Evolutionary conservation across 306 rosid species (phyloP).

Genomic region (Sphenostylis stenocarpa): DNA sequence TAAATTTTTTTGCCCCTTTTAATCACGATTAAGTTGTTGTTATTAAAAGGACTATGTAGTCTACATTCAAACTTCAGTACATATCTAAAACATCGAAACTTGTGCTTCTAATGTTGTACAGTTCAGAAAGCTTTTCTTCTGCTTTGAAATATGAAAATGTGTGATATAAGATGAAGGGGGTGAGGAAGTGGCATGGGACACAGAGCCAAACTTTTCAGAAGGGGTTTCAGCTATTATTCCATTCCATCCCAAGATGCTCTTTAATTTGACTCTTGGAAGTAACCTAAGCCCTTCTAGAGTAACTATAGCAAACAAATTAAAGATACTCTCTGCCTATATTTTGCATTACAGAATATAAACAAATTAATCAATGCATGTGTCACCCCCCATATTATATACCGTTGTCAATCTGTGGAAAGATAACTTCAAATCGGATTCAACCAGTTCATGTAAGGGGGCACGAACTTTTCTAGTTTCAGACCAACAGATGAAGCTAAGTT

Average conservation of each 20-base stretch:
- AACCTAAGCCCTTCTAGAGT: not conserved
- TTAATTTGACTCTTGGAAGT: not conserved
- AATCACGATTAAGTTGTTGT: not conserved
- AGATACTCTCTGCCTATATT: conserved; percentile 15
- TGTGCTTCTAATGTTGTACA: not conserved
- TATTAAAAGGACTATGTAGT: too few relatives aligned
- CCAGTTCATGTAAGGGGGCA: not conserved
- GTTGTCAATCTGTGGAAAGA: conserved; percentile 17
- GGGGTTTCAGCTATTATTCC: not conserved
- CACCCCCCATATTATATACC: not conserved
- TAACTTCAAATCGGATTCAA: conserved; percentile 35
- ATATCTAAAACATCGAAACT: not conserved
- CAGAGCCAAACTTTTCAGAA: conserved; percentile 16
- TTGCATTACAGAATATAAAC: conserved; percentile 15
- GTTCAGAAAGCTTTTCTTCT: conserved; percentile 9
- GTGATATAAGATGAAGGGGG: not conserved
- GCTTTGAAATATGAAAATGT: not conserved
- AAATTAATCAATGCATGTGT: not conserved
- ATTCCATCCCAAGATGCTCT: not conserved
- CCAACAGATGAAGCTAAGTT: conserved; percentile 7
- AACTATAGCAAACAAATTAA: not conserved
- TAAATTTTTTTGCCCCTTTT: not conserved
- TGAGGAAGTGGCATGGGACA: not conserved
- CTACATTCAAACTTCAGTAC: not conserved
- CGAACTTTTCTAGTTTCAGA: conserved; percentile 18